A percentile compares a stretch with the other conserved stretches of the same genome.
These are phyloP conservation scores for Biscogniauxia sp. DNA, from an alignment of 2,329 filamentous ascomycete genomes.

Conservation along the genomic window DNA sequence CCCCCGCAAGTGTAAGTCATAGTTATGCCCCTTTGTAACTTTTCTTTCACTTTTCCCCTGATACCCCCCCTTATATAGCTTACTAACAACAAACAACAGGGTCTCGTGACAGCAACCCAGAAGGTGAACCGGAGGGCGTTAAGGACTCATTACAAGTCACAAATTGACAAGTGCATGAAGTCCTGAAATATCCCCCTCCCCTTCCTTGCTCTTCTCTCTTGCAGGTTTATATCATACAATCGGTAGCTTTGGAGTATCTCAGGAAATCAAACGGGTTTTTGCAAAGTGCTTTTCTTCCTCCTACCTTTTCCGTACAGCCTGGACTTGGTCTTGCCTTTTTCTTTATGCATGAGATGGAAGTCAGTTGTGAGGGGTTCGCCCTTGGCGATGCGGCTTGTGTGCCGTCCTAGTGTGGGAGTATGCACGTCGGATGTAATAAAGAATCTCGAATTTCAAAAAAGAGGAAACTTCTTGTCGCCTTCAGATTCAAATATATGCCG, in stretches of 20 bases:
- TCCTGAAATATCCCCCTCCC: constrained; percentile 6
- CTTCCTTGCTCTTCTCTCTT: neutral
- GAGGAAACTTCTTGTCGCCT: no score
- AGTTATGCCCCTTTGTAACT: neutral
- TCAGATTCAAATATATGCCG: no score
- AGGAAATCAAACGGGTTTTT: neutral
- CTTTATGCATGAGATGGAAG: neutral
- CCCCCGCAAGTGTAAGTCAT: constrained; percentile 75
- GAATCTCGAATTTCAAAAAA: no score
- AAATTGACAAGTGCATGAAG: constrained; percentile 46
- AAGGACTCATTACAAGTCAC: constrained; percentile 48
- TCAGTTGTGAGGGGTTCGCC: no score
- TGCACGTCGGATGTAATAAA: no score
- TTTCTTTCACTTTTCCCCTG: neutral
- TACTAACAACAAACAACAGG: constrained; percentile 35
- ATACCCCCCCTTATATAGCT: neutral
- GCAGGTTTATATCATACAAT: neutral
- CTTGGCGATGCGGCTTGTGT: no score
- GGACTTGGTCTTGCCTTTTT: neutral
- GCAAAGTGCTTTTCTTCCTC: neutral
- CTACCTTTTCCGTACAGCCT: neutral
- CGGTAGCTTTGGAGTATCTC: neutral
- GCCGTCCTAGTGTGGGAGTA: no score
- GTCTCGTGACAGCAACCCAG: constrained; percentile 59
- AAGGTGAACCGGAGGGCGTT: constrained; percentile 57